Base-by-base conservation (phyloP, 345 rosid genomes). In the Euphorbia tirucalli region DNA sequence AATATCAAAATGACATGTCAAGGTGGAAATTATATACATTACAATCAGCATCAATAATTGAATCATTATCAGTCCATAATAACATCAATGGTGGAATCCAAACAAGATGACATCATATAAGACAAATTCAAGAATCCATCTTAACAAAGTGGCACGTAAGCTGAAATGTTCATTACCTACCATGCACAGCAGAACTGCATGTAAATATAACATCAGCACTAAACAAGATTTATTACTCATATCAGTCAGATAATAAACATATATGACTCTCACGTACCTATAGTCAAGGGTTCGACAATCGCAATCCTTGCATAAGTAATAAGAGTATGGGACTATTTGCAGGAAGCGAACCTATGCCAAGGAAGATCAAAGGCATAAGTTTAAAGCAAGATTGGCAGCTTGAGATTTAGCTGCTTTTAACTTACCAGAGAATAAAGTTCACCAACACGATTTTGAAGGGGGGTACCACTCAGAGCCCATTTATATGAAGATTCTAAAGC, bases 391-490 rank as follows among this genome's bases (percentile, higher is more conserved):
- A 61, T 68, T 63, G 65, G 11, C 48, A 65, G 43, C 30, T 58
- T 24, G 67, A 44, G n/a, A 72, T 54, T 25, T 22, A 63, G 63
- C 31, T 37, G 68, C n/a, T 25, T 32, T 13, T 24, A 81, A 74
- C 86, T 90, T 74, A 95, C 97, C 80, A 95, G 78, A 69, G 99
- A 92, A 85, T 95, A 95, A 70, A 95, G 93, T 78, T 95, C 99
- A 69, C 97, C 99, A 63, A 95, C 97, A 59, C 97, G 99, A 69
- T 95, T 95, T 81, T 95, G 99, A 66, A 95, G 91, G 72, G 99
- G 99, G 69, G 99, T 95, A 69, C 99, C 99, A 65, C 99, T 95
- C 75, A 95, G 63, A 77, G 97, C 97, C 99, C 99, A 95, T 82
- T 86, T 92, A 76, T 80, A 92, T 10, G 85, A 84, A 76, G 97